phyloP scores from a whole-genome alignment of 768 basidiomycete species.

The Fibroporia radiculosa region DNA sequence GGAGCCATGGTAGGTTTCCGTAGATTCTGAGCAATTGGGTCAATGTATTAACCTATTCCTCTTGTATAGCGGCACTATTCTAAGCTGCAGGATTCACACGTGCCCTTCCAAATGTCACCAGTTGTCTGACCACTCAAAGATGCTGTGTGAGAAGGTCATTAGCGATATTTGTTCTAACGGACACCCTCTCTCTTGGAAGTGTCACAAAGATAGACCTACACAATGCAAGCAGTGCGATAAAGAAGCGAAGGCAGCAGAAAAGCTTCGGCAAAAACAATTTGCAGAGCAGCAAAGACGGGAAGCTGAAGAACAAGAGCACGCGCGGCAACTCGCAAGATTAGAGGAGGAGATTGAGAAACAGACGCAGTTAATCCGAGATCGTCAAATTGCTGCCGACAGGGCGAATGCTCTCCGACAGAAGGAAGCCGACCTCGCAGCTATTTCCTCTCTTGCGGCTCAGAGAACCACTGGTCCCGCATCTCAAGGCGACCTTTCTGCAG shows the following conservation, averaged over 20 bases:
- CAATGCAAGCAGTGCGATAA: conserved; percentile 43
- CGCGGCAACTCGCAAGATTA: conserved; percentile 32
- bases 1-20: conserved; percentile 50
- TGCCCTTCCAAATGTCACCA: conserved; percentile 61
- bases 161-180: conserved; percentile 33
- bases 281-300: conserved; percentile 38
- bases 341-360: conserved; percentile 33
- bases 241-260: conserved; percentile 32
- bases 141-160: conserved; percentile 36
- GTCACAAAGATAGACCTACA: conserved; percentile 29
- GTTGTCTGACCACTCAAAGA: conserved; percentile 43
- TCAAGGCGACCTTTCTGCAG: background rate
- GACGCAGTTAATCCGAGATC: conserved; percentile 28
- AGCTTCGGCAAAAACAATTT: conserved; percentile 33
- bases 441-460: conserved; percentile 9
- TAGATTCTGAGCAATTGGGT: no score
- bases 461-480: background rate
- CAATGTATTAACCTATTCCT: background rate
- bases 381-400: conserved; percentile 29
- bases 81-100: conserved; percentile 44
- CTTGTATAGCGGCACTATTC: conserved; percentile 33
- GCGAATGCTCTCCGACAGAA: conserved; percentile 32
- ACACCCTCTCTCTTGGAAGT: conserved; percentile 39
- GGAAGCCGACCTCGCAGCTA: conserved; percentile 35
- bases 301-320: conserved; percentile 35